These are phyloP conservation scores for Spinacia oleracea DNA, from an alignment of 179 eudicot genomes.

Conservation along the genomic window DNA sequence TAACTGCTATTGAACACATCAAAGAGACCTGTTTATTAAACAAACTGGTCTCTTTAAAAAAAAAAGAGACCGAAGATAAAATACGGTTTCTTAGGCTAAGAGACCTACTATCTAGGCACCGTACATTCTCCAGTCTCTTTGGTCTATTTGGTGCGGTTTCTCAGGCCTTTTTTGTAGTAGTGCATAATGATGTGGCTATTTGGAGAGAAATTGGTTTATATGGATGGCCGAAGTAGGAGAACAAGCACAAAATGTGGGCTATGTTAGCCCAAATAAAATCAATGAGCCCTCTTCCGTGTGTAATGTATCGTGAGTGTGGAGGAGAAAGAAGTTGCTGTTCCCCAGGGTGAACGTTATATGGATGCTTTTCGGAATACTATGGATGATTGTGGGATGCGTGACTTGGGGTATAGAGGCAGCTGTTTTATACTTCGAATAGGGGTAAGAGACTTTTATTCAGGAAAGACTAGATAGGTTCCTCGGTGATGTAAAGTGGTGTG, in stretches of 20 bases:
- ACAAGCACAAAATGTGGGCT: background rate
- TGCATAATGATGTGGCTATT: rapidly evolving
- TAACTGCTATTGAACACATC: too few relatives aligned
- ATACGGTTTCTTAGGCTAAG: too few relatives aligned
- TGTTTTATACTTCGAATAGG: background rate
- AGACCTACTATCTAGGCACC: too few relatives aligned
- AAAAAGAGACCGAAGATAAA: too few relatives aligned
- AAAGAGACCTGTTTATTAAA: too few relatives aligned
- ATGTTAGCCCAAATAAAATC: background rate
- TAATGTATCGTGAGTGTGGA: background rate
- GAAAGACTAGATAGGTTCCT: background rate
- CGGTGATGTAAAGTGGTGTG: background rate
- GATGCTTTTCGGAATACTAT: background rate
- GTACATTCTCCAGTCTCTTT: too few relatives aligned
- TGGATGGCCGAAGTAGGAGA: background rate
- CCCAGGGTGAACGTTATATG: background rate
- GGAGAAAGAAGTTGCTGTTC: background rate
- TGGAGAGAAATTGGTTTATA: background rate
- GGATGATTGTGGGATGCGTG: background rate
- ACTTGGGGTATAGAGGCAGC: background rate
- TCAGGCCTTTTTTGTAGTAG: too few relatives aligned
- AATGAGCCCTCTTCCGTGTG: background rate
- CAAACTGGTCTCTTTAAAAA: too few relatives aligned
- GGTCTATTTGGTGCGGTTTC: too few relatives aligned
- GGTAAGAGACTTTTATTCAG: background rate